Evolutionary conservation across 2,329 filamentous ascomycete genomes (phyloP), one percentile per base, ranked within the genome.

Genomic region (Talaromyces sp.): DNA sequence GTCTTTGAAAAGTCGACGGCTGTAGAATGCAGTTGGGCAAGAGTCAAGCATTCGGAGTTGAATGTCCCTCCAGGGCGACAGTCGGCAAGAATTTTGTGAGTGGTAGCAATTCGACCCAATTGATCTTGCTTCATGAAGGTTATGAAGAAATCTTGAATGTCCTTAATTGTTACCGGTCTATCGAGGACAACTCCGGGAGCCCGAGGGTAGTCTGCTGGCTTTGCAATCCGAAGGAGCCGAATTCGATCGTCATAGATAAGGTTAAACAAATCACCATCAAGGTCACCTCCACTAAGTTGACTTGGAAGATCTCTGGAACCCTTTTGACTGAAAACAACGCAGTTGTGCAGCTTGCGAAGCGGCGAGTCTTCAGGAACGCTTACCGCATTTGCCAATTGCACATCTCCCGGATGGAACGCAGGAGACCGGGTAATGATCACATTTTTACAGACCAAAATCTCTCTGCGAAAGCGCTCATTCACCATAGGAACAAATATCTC

Each of bases 101-200:
- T 75, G 0, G 74, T 85, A 0, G 88, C 86, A 65, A 91, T 89
- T 51, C 86, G 70, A 0, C 87, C 87, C 1, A 90, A 73, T 19
- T 86, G 80, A 66, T 90, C 86, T 0, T 82, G 84, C 62, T 82
- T 80, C 86, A 91, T 90, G 63, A 91, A 91, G 17, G 86, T 79
- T n/a, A 96, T 80, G 64, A 96, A 95, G 73, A 93, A 95, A 11
- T 89, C 79, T 0, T 86, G 86, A 77, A 96, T 95, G 65, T 96
- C 90, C 0, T 82, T 71, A 1, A 73, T 72, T 1, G 73, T 73
- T 0, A 96, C 89, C 0, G 75, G 63, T 0, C 88, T 80, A 8
- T 81, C 79, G n/a, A 96, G 81, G 54, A 87, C 79, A 0, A 80
- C 62, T 0, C 89, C 84, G 0, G 65, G 17, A 0, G 84, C 78